Conservation (phyloP, 345 rosid species). For the Turnera subulata region DNA sequence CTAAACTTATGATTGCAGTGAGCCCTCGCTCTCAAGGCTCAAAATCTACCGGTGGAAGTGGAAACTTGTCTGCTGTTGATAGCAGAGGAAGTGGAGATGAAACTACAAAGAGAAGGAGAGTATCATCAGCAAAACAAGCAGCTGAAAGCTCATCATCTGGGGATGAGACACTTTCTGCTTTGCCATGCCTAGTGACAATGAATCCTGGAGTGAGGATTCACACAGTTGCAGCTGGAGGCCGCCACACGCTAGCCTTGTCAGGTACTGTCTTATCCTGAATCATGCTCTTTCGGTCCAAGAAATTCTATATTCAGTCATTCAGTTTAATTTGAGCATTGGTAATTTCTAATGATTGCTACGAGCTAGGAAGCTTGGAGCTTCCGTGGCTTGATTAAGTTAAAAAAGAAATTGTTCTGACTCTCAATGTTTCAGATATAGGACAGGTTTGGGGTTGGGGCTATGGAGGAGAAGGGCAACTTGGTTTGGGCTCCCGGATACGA, state of each 20-base stretch:
- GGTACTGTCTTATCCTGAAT: constrained; percentile 39
- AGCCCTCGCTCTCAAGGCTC: constrained; percentile 56
- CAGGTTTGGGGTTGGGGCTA: constrained; percentile 99
- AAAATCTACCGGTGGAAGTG: constrained; percentile 40
- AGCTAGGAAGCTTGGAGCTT: too few species aligned
- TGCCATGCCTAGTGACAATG: constrained; percentile 83
- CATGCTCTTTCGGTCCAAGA: constrained; percentile 6
- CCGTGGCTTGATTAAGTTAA: too few species aligned
- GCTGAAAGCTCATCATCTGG: constrained; percentile 71
- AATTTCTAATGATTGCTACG: too few species aligned
- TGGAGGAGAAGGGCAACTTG: constrained; percentile 99
- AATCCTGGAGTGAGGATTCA: constrained; percentile 83
- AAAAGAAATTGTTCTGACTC: constrained; percentile 19
- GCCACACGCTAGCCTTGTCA: constrained; percentile 91
- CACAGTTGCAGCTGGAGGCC: constrained; percentile 93
- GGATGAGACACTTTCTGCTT: constrained; percentile 70
- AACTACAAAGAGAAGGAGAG: constrained; percentile 60
- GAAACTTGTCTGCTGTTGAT: constrained; percentile 39
- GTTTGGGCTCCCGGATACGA: constrained; percentile 86
- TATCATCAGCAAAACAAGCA: constrained; percentile 59
- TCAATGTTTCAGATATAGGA: constrained; percentile 72
- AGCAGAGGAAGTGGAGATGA: constrained; percentile 56
- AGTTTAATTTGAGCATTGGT: too few species aligned
- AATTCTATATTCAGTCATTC: too few species aligned
- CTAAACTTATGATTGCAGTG: constrained; percentile 32